Percentiles rank a stretch among this genome's conserved stretches.
These are phyloP conservation scores for Penicillium rolfsii DNA, from an alignment of 2,329 filamentous ascomycete species.

Conservation along the genomic window DNA sequence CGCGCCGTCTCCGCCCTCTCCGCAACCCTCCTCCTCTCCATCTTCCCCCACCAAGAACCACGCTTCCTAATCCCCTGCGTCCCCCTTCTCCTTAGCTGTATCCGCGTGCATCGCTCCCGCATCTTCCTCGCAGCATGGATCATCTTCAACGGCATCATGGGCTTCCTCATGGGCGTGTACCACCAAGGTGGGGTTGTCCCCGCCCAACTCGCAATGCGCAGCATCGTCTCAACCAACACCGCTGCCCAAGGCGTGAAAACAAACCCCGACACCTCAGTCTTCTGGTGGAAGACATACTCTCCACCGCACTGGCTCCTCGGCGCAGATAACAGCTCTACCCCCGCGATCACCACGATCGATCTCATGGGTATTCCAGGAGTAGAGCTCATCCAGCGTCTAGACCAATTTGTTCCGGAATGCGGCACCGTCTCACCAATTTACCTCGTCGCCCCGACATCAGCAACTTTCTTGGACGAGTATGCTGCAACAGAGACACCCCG, in stretches of 20 bases:
- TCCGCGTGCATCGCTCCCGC: slow-evolving; percentile 46
- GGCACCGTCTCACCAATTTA: slow-evolving; percentile 37
- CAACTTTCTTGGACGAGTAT: slow-evolving; percentile 48
- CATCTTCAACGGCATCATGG: slow-evolving; percentile 54
- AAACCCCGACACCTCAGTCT: slow-evolving; percentile 40
- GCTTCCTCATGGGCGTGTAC: slow-evolving; percentile 56
- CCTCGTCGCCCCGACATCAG: slow-evolving; percentile 52
- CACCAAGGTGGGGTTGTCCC: slow-evolving; percentile 59
- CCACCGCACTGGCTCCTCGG: slow-evolving; percentile 57
- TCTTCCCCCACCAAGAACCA: slow-evolving; percentile 57
- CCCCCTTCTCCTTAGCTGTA: slow-evolving; percentile 55
- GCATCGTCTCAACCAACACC: slow-evolving; percentile 38
- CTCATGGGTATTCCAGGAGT: slow-evolving; percentile 53
- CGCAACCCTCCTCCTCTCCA: slow-evolving; percentile 49
- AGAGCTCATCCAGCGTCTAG: slow-evolving; percentile 46
- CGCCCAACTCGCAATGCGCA: slow-evolving; percentile 51
- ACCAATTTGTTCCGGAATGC: slow-evolving; percentile 40
- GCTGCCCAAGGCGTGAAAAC: slow-evolving; percentile 30
- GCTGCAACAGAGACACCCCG: slow-evolving; percentile 17
- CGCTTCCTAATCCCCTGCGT: slow-evolving; percentile 57
- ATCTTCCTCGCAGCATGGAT: slow-evolving; percentile 52
- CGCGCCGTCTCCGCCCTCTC: slow-evolving; percentile 50
- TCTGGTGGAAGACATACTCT: slow-evolving; percentile 61
- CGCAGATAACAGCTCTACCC: slow-evolving; percentile 33
- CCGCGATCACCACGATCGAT: slow-evolving; percentile 48